Percentiles rank a stretch among this genome's conserved stretches.
Evolutionary conservation across 805 yeast genomes (phyloP).

Genomic region (Priceomyces medius): DNA sequence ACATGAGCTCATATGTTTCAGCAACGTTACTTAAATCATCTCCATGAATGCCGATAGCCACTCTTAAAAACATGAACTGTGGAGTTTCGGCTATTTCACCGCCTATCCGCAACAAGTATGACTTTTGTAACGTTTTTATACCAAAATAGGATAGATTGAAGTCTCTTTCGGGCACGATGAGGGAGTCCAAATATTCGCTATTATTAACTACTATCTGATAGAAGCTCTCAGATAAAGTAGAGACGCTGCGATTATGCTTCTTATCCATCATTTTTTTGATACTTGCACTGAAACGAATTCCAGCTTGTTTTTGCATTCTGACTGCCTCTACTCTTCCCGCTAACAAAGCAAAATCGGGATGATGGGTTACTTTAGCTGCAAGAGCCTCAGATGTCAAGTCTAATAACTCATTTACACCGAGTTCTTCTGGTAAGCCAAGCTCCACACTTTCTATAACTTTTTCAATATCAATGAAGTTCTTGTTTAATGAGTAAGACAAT

Average conservation of each 20-base stretch:
- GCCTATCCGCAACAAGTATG: slow-evolving; percentile 65
- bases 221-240: slow-evolving; percentile 70
- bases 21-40: slow-evolving; percentile 59
- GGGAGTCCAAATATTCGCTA: slow-evolving; percentile 65
- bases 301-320: slow-evolving; percentile 22
- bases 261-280: slow-evolving; percentile 16
- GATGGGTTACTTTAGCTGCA: slow-evolving; percentile 31
- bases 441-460: slow-evolving; percentile 15
- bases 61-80: slow-evolving; percentile 87
- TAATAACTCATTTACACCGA: slow-evolving; percentile 19
- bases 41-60: slow-evolving; percentile 87
- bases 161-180: slow-evolving; percentile 78
- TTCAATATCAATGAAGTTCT: slow-evolving; percentile 13
- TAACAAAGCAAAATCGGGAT: slow-evolving; percentile 35
- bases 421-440: slow-evolving; percentile 19
- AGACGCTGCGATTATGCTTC: slow-evolving; percentile 22
- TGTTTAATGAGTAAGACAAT: slow-evolving; percentile 15
- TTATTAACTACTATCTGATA: slow-evolving; percentile 61
- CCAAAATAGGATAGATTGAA: slow-evolving; percentile 81
- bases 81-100: slow-evolving; percentile 81
- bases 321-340: slow-evolving; percentile 39
- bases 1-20: slow-evolving; percentile 88
- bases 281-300: slow-evolving; percentile 24
- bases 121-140: slow-evolving; percentile 85
- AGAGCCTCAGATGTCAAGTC: slow-evolving; percentile 32